These are phyloP conservation scores for Tricharina praecox DNA, from an alignment of 495 filamentous ascomycete genomes.

Conservation along the genomic window DNA sequence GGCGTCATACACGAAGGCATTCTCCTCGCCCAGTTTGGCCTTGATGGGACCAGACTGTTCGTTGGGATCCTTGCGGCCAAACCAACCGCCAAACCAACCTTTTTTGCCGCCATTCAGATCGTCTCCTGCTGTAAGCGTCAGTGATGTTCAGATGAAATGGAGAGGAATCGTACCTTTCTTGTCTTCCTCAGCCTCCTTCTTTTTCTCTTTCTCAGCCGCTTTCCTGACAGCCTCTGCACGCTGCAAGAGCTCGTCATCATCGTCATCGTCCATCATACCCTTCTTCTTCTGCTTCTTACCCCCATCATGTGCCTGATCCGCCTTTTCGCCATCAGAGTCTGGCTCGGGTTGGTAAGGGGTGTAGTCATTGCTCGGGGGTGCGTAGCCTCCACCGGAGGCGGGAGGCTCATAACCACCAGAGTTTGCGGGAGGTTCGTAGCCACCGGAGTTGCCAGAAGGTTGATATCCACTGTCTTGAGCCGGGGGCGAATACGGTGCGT, in stretches of 20 bases:
- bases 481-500: constrained; percentile 15
- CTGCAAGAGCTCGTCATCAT: constrained; percentile 38
- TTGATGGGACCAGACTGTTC: constrained; percentile 46
- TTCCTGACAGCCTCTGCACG: constrained; percentile 28
- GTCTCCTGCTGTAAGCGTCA: constrained; percentile 29
- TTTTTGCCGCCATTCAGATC: constrained; percentile 39
- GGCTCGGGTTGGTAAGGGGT: constrained; percentile 28
- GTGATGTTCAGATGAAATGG: constrained; percentile 16
- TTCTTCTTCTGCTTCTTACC: constrained; percentile 47
- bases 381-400: constrained; percentile 28
- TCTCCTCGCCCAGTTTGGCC: constrained; percentile 91
- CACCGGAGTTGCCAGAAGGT: constrained; percentile 11
- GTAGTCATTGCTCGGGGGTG: constrained; percentile 38
- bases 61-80: constrained; percentile 41
- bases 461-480: constrained; percentile 2
- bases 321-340: constrained; percentile 29
- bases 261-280: constrained; percentile 67
- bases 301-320: constrained; percentile 30
- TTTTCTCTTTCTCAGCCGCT: constrained; percentile 40
- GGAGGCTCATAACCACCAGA: constrained; percentile 27
- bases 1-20: constrained; percentile 80
- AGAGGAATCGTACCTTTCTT: constrained; percentile 11
- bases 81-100: constrained; percentile 80
- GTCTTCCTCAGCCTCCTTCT: constrained; percentile 44
- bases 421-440: constrained; percentile 40